Percentiles rank a stretch among this genome's conserved stretches.
These are phyloP conservation scores for Lactifluus piperatus DNA, from an alignment of 768 basidiomycete genomes.

Conservation along the genomic window DNA sequence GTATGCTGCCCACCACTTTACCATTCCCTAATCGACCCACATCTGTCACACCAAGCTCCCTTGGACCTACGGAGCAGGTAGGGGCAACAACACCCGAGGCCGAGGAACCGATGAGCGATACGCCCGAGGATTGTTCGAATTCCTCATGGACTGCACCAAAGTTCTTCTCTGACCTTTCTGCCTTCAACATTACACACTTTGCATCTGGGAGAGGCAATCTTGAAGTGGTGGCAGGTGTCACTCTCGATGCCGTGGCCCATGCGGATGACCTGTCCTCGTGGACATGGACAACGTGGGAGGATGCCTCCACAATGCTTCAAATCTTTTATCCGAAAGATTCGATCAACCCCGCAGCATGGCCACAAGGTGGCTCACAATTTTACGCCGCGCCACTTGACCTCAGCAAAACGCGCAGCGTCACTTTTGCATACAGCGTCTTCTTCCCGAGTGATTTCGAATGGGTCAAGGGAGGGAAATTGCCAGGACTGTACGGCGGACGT, in stretches of 20 bases:
- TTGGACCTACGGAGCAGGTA: neutral
- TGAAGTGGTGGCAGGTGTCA: slow-evolving; percentile 15
- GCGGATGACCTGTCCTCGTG: slow-evolving; percentile 11
- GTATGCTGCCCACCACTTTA: neutral
- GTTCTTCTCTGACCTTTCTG: slow-evolving; percentile 7
- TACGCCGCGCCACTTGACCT: slow-evolving; percentile 43
- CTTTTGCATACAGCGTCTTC: slow-evolving; percentile 63
- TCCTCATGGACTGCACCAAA: slow-evolving; percentile 10
- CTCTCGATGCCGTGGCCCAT: neutral
- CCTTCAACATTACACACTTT: slow-evolving; percentile 15
- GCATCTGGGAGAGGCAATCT: slow-evolving; percentile 14
- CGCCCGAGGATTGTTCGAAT: neutral
- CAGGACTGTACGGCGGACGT: slow-evolving; percentile 70
- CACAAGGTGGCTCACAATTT: slow-evolving; percentile 69
- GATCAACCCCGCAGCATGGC: slow-evolving; percentile 49
- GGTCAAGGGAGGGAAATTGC: slow-evolving; percentile 78
- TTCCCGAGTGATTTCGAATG: slow-evolving; percentile 70
- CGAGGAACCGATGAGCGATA: neutral
- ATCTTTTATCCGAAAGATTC: slow-evolving; percentile 61
- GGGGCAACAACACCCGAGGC: neutral
- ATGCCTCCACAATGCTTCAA: slow-evolving; percentile 41
- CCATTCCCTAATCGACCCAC: neutral
- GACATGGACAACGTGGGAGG: slow-evolving; percentile 23
- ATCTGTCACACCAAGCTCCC: neutral
- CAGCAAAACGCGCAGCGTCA: slow-evolving; percentile 40